Evolutionary conservation across 768 basidiomycete genomes (phyloP).

Genomic region (Calocera cornea): DNA sequence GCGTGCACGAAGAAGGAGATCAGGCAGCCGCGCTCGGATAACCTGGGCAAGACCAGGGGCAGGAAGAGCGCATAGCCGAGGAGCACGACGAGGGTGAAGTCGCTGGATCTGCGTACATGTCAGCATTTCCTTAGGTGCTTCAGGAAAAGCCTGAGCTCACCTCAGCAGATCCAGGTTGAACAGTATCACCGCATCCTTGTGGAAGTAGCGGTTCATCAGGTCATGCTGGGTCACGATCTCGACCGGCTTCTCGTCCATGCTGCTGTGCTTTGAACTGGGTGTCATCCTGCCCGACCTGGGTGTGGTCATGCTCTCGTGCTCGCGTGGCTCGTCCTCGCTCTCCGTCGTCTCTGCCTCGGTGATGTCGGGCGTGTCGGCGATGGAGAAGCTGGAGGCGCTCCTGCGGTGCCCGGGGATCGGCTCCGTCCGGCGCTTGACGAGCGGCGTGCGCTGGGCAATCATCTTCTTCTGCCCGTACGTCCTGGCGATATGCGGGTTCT

Average conservation of each 20-base stretch:
- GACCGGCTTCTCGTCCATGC: constrained; percentile 15
- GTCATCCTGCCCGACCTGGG: not conserved
- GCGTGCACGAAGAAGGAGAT: constrained; percentile 71
- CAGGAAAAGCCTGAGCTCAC: constrained; percentile 33
- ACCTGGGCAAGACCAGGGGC: constrained; percentile 40
- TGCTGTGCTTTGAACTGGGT: not conserved
- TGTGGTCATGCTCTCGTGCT: not conserved
- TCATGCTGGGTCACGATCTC: constrained; percentile 62
- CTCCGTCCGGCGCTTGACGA: constrained; percentile 11
- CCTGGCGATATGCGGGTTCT: constrained; percentile 93
- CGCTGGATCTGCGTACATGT: constrained; percentile 48
- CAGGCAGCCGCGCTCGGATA: constrained; percentile 40
- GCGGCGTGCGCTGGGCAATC: constrained; percentile 69
- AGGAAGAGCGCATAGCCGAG: constrained; percentile 51
- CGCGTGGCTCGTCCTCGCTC: constrained; percentile 7
- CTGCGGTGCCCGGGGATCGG: not conserved
- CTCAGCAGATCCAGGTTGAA: constrained; percentile 73
- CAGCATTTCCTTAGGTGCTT: constrained; percentile 17
- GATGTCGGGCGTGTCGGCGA: not conserved
- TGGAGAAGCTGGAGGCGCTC: not conserved
- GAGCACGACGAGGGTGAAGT: constrained; percentile 65
- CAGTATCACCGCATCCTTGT: constrained; percentile 70
- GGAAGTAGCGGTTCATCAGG: constrained; percentile 76
- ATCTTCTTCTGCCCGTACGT: constrained; percentile 87
- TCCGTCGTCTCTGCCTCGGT: constrained; percentile 7